Conservation (phyloP, 495 filamentous ascomycete species). For the Talaromyces trachyspermus region DNA sequence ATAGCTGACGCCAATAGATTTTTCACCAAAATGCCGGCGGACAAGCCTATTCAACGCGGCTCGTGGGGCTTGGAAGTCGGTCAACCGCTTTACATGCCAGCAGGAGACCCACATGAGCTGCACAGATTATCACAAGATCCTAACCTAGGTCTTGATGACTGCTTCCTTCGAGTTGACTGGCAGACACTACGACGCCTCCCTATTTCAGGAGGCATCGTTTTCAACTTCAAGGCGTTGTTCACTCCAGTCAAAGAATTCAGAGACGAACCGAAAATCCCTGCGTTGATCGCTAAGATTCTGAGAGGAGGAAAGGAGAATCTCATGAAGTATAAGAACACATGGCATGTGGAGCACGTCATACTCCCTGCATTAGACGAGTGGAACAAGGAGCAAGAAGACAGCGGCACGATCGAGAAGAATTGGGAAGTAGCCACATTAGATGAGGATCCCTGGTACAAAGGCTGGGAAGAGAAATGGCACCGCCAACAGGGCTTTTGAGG, state of each 20-base stretch:
- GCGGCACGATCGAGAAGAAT: conserved; percentile 50
- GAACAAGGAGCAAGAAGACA: conserved; percentile 59
- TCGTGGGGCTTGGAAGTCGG: conserved; percentile 84
- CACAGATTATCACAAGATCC: conserved; percentile 50
- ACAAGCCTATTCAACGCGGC: conserved; percentile 74
- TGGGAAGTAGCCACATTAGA: conserved; percentile 76
- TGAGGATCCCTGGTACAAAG: conserved; percentile 73
- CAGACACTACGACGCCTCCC: conserved; percentile 82
- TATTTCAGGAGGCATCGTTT: conserved; percentile 65
- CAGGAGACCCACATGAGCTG: conserved; percentile 60
- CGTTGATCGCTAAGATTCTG: conserved; percentile 58
- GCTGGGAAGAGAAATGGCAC: conserved; percentile 82
- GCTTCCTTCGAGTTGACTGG: conserved; percentile 82
- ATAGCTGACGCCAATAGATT: conserved; percentile 38
- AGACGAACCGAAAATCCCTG: conserved; percentile 68
- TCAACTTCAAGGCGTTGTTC: conserved; percentile 91
- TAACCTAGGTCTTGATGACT: conserved; percentile 48
- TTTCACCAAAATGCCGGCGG: conserved; percentile 70
- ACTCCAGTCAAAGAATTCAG: conserved; percentile 66
- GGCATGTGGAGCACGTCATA: conserved; percentile 72
- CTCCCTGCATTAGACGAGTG: conserved; percentile 62
- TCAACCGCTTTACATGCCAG: conserved; percentile 70
- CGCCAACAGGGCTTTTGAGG: conserved; percentile 68
- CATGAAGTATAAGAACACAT: conserved; percentile 81
- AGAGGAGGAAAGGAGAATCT: conserved; percentile 65